A percentile compares a stretch with the other conserved stretches of the same genome.
These are phyloP conservation scores for Tulasnella sp. DNA, from an alignment of 768 basidiomycete genomes.

Conservation along the genomic window DNA sequence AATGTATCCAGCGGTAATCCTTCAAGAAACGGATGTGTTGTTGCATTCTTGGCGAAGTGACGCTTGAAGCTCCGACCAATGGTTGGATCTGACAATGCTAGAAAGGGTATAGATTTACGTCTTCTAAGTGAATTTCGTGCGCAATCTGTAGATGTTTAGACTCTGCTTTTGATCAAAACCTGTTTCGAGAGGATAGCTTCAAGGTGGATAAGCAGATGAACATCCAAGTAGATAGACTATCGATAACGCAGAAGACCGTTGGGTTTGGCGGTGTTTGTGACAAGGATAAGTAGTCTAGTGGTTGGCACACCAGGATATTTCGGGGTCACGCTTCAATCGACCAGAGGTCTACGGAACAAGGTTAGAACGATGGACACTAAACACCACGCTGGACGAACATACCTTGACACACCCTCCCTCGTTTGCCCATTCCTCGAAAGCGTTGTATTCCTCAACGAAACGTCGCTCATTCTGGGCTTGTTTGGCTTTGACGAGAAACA, in stretches of 20 bases:
- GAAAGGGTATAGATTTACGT: not conserved
- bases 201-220: too few species aligned
- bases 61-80: not conserved
- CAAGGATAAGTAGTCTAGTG: too few species aligned
- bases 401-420: not conserved
- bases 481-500: not conserved
- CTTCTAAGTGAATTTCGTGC: too few species aligned
- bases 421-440: not conserved
- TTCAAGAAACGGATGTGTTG: not conserved
- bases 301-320: not conserved
- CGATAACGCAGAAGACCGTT: too few species aligned
- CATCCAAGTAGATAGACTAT: too few species aligned
- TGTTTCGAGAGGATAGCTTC: too few species aligned
- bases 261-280: too few species aligned
- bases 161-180: too few species aligned
- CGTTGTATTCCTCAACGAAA: not conserved
- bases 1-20: too few species aligned
- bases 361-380: not conserved
- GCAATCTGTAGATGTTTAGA: too few species aligned
- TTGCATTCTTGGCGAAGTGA: not conserved
- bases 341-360: not conserved
- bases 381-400: not conserved
- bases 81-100: not conserved
- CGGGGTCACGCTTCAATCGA: not conserved
- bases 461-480: too few species aligned